Conservation (phyloP, 1,284 basidiomycete species). For the Apiotrichum laibachii region DNA sequence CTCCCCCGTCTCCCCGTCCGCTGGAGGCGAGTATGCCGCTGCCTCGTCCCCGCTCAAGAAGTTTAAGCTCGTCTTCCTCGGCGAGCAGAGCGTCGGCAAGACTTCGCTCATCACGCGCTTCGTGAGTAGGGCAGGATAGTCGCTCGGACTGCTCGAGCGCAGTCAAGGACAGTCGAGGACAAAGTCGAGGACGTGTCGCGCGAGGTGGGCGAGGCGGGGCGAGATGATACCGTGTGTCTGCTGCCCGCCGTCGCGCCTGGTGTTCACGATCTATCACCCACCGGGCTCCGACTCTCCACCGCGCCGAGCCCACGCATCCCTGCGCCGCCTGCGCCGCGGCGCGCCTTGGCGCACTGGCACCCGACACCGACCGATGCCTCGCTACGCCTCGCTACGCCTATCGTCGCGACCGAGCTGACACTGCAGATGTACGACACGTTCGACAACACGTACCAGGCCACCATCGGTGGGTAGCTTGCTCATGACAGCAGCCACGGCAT, state of each 20-base stretch:
- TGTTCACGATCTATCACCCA: too few species aligned
- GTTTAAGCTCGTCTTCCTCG: constrained; percentile 92
- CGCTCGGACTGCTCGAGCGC: too few species aligned
- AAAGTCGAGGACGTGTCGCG: too few species aligned
- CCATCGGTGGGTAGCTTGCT: constrained; percentile 62
- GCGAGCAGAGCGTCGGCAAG: constrained; percentile 91
- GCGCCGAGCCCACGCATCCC: neutral
- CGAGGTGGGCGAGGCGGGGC: too few species aligned
- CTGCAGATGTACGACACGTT: constrained; percentile 98
- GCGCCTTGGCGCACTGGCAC: too few species aligned
- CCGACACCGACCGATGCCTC: neutral
- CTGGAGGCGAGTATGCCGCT: constrained; percentile 11
- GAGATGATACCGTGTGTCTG: too few species aligned
- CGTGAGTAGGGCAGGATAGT: constrained; percentile 35
- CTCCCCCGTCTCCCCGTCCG: constrained; percentile 8
- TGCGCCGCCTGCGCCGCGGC: too few species aligned
- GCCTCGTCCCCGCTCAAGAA: constrained; percentile 69
- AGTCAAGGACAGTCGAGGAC: too few species aligned
- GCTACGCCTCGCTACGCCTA: neutral
- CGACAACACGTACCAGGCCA: constrained; percentile 99
- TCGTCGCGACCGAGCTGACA: constrained; percentile 14
- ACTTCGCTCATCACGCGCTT: constrained; percentile 96
- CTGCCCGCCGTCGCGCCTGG: too few species aligned
- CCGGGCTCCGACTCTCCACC: too few species aligned
- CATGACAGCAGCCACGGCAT: neutral